Base-by-base conservation (phyloP, 73 alveolate species). In the Paramecium primaurelia region DNA sequence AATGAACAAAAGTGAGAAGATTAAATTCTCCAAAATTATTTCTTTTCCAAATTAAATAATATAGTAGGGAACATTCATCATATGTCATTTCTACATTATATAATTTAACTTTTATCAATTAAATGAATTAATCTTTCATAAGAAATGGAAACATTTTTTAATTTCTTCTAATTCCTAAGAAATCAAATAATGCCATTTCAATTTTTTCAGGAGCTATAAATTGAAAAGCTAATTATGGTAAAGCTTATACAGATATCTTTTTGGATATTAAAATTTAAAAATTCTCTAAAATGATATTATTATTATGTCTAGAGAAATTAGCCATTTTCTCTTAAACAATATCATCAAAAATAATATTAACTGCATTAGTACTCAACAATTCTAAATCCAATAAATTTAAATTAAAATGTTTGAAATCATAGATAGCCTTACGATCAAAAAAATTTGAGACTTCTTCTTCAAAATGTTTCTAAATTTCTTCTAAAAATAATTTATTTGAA, bases 31-130 rank as follows among this genome's bases (percentile, higher is more conserved):
- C 77, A 45, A 80, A 80, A 26, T 80, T 40, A 18, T 80, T 18
- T 80, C 45, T 42, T 25, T 80, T 80, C 91, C 91, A 80, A 11
- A 80, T 80, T 10, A 80, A 80, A 12, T 47, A 80, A 80, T 80
- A 80, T 1, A 80, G 18, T 6, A 80, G 58, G 1, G 32, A 25
- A 3, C 20, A 10, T 80, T 80, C 91, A 80, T 80, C 91, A 80
- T 80, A 45, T 0, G 91, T 80, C 71, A 80, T 25, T 36, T 80
- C 71, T 36, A 32, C 47, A 80, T 80, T 45, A 18, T 80, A 80
- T 20, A 80, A 40, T 80, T 80, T 80, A 3, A 49, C 71, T 47
- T 80, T 80, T 9, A 80, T 9, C 38, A 80, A 47, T 80, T 42
- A 42, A 11, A 26, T 20, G 30, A 80, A 80, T 49, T 40, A 20